Base-by-base conservation (phyloP, 2,329 filamentous ascomycete species). In the Colletotrichum plurivorum region DNA sequence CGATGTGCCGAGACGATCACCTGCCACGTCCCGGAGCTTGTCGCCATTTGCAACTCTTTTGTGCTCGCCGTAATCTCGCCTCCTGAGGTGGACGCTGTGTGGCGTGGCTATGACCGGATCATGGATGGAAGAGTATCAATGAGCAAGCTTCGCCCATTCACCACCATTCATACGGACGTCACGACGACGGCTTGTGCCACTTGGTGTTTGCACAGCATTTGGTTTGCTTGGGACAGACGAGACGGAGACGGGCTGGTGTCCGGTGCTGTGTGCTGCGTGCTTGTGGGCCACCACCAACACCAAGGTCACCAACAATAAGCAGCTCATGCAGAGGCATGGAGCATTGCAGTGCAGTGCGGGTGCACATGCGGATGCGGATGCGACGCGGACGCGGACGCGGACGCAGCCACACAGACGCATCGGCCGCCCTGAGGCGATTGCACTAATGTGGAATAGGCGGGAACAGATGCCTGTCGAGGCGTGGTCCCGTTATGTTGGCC, bases 401-500 rank as follows among this genome's bases (percentile, higher is more conserved):
- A 56, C 39, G 61, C 61, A 58, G 20, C 52, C 46, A 68, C 55
- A 66, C 58, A 67, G 56, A 70, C 53, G 45, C 58, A 45, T 52
- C 52, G 59, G 43, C 51, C 43, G 57, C 31, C 57, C 51, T 63
- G 43, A 20, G 25, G 27, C 45, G n/a, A 12, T 45, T 55, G 54
- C 60, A 54, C 65, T 43, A 64, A 58, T 20, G 36, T 43, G 60
- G 53, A 39, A 64, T 58, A 46, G 53, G 20, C 22, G 59, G 51
- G 43, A 36, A 36, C 16, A 22, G 43, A 39, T 43, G 48, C 31
- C 31, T 65, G 62, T 12, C 39, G 31, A 36, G 45, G 45, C 45
- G 45, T 16, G 45, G 16, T 46, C 45, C 63, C 46, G 48, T 49
- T 51, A 18, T n/a, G 22, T 25, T 54, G 56, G 65, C 13, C 27